Percentiles rank a stretch among this genome's conserved stretches.
Evolutionary conservation across 164 flowering plant species (phyloP).

Genomic region (Protea cynaroides): DNA sequence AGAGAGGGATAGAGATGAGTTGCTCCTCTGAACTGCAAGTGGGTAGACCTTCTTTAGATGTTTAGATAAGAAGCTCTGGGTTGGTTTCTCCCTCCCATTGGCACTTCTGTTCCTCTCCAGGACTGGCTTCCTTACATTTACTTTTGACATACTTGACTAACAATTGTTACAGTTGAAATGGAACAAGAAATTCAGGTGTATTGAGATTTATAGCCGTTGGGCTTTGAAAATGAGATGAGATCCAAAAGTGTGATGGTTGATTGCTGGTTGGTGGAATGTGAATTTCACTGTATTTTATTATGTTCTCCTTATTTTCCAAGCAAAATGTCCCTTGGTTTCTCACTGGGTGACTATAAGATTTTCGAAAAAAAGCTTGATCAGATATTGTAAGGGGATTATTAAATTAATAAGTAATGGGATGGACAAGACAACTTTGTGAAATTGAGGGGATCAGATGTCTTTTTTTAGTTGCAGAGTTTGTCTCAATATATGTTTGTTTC

Average conservation of each 20-base stretch:
- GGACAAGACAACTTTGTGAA: background rate
- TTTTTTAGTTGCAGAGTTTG: constrained; percentile 38
- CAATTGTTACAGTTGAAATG: constrained; percentile 7
- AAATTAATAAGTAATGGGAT: background rate
- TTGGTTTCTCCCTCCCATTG: constrained; percentile 39
- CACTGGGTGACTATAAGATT: constrained; percentile 19
- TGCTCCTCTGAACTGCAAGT: constrained; percentile 47
- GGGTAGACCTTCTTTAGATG: constrained; percentile 80
- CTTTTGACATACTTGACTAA: constrained; percentile 38
- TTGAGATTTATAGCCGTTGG: constrained; percentile 13
- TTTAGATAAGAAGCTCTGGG: constrained; percentile 44
- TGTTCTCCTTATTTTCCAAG: constrained; percentile 27
- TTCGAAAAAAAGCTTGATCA: constrained; percentile 20
- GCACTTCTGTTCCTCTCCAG: constrained; percentile 37
- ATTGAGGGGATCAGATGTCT: background rate
- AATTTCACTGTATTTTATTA: constrained; percentile 20
- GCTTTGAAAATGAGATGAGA: constrained; percentile 2
- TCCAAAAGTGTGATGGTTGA: background rate
- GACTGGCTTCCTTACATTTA: constrained; percentile 32
- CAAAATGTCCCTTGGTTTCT: constrained; percentile 34
- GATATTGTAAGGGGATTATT: too few relatives aligned
- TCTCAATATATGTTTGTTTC: constrained; percentile 27
- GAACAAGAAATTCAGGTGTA: constrained; percentile 20
- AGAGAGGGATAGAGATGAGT: constrained; percentile 54
- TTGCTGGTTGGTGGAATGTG: constrained; percentile 44